Evolutionary conservation across 139 green algal species (phyloP).

Genomic region (Yamagishiella unicocca): DNA sequence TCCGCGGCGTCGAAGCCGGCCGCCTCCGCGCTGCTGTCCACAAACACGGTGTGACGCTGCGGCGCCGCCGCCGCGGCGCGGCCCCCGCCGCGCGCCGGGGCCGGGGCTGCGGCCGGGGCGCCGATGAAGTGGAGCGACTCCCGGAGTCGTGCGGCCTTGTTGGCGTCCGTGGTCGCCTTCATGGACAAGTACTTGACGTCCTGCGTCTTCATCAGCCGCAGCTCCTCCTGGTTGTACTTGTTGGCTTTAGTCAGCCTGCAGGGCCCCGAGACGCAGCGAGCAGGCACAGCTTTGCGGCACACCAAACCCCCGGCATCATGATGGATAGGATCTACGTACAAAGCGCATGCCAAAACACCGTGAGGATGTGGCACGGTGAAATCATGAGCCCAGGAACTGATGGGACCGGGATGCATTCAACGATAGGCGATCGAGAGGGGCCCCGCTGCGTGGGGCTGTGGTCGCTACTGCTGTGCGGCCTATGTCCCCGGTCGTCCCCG

Average conservation of each 20-base stretch:
- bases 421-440: no score
- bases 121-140: slow-evolving; percentile 90
- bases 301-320: no score
- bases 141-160: slow-evolving; percentile 87
- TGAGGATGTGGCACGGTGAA: no score
- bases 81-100: background rate
- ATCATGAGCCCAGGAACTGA: no score
- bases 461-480: no score
- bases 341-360: no score
- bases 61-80: background rate
- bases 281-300: no score
- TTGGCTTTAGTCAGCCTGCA: slow-evolving; percentile 78
- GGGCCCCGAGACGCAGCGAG: background rate
- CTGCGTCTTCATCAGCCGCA: slow-evolving; percentile 95
- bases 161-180: slow-evolving; percentile 81
- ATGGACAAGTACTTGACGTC: slow-evolving; percentile 89
- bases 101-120: slow-evolving; percentile 14
- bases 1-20: slow-evolving; percentile 79
- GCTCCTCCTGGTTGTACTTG: slow-evolving; percentile 94
- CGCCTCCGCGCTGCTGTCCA: slow-evolving; percentile 55
- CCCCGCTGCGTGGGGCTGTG: no score
- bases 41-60: slow-evolving; percentile 59
- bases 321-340: no score
- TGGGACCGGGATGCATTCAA: no score
- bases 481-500: no score